Percentiles rank a stretch among this genome's conserved stretches.
Evolutionary conservation across 106 monocot species (phyloP).

Genomic region (Phalaenopsis equestris): DNA sequence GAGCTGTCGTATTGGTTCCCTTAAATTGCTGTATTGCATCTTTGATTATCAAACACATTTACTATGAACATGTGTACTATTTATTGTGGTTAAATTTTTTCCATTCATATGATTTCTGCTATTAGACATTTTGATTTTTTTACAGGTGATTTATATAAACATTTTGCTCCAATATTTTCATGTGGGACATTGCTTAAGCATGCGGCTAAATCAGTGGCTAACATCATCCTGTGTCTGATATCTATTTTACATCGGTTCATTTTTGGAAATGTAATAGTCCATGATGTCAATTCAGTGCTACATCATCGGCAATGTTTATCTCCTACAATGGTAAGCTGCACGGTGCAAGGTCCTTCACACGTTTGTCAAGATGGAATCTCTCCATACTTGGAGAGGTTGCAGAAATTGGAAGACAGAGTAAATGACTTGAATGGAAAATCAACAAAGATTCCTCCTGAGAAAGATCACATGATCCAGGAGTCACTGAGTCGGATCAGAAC

Average conservation of each 20-base stretch:
- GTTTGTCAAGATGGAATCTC: slow-evolving; percentile 22
- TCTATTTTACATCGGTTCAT: slow-evolving; percentile 18
- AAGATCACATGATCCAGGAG: slow-evolving; percentile 51
- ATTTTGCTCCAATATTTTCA: neutral
- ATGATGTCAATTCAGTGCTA: slow-evolving; percentile 5
- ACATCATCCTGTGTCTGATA: neutral
- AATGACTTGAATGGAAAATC: slow-evolving; percentile 38
- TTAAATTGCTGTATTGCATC: neutral
- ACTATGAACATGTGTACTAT: no score
- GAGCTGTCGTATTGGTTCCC: neutral
- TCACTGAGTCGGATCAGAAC: slow-evolving; percentile 58
- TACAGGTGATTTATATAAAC: neutral
- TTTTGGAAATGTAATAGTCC: neutral
- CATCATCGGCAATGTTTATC: slow-evolving; percentile 6
- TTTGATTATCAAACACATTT: neutral
- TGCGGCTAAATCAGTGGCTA: neutral
- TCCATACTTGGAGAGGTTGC: slow-evolving; percentile 57
- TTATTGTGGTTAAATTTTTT: no score
- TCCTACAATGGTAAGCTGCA: neutral
- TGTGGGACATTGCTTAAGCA: neutral
- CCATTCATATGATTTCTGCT: neutral
- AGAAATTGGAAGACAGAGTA: slow-evolving; percentile 52
- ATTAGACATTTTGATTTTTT: neutral
- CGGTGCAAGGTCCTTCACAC: neutral
- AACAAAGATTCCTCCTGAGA: slow-evolving; percentile 42